Evolutionary conservation across 768 basidiomycete species (phyloP), one percentile per base, ranked within the genome.

Genomic region (Amanita pallidorosea): DNA sequence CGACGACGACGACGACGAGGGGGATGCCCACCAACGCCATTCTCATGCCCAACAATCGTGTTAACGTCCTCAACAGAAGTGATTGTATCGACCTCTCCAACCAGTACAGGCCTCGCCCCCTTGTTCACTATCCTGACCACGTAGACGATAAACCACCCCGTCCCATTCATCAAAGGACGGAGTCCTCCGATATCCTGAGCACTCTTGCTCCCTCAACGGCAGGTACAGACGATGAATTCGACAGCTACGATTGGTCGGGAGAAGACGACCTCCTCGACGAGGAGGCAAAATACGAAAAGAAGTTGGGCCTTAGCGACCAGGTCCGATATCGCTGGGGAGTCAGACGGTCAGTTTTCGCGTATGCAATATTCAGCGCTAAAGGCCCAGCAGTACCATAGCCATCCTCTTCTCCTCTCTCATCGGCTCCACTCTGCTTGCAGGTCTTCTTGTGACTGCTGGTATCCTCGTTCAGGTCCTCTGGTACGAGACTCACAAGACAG

Each of bases 181-280:
- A 57, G 61, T 68, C 49, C 69, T 64, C 23, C 13, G 67, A 67
- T 38, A 38, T 54, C 13, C 53, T 62, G 31, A 63, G 63, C 29
- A 65, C 65, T 9, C 56, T 64, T 23, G 61, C 63, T 5, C 63
- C 79, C 15, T 80, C 80, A 2, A 62, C 75, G 13, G 72, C 67
- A 25, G 72, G 65, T 36, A 77, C 75, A 3, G 81, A 84, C 45
- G 83, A 81, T 8, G 80, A 83, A 18, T 73, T 75, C 0, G 70
- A 74, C 1, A 72, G 77, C n/a, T 86, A 81, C 53, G 81, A 89
- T 60, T 88, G 86, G 86, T 82, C 80, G 35, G 82, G 71, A 15
- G 88, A 89, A 55, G 86, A 86, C 49, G 85, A 89, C 58, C 68
- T 90, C 15, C 76, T 73, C 0, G 80, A 88, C 54, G 73, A 84